These are phyloP conservation scores for Phaseolus coccineus DNA, from an alignment of 331 rosid species.

Conservation along the genomic window DNA sequence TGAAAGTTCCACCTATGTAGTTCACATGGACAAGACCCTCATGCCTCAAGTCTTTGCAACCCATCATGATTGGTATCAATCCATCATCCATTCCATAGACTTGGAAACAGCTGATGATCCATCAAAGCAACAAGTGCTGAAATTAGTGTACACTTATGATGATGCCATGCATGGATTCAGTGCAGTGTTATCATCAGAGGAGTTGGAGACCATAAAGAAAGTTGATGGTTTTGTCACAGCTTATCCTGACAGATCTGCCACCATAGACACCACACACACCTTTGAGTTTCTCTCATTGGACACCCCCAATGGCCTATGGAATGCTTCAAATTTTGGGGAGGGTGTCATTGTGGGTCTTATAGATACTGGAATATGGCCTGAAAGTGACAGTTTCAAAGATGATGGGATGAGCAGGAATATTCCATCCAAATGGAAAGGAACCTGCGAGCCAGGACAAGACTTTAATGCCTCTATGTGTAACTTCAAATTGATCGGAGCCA, in stretches of 20 bases:
- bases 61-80: conserved; percentile 58
- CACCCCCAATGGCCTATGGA: conserved; percentile 56
- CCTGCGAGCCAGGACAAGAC: conserved; percentile 62
- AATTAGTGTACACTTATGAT: conserved; percentile 51
- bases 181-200: conserved; percentile 49
- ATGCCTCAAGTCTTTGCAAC: conserved; percentile 54
- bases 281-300: conserved; percentile 58
- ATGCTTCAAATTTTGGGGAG: conserved; percentile 55
- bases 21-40: conserved; percentile 62
- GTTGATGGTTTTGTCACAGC: conserved; percentile 56
- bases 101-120: neutral
- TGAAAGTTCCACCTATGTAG: conserved; percentile 53
- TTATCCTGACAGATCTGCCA: conserved; percentile 47
- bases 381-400: conserved; percentile 65
- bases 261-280: conserved; percentile 67
- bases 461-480: conserved; percentile 63
- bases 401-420: conserved; percentile 48
- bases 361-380: conserved; percentile 66
- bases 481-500: conserved; percentile 64
- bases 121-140: conserved; percentile 15
- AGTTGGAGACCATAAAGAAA: conserved; percentile 44
- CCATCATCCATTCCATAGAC: conserved; percentile 55
- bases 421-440: conserved; percentile 65
- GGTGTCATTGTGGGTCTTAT: conserved; percentile 58
- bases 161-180: conserved; percentile 67